Base-by-base conservation (phyloP, 441 rosid species). In the Erodium texanum region DNA sequence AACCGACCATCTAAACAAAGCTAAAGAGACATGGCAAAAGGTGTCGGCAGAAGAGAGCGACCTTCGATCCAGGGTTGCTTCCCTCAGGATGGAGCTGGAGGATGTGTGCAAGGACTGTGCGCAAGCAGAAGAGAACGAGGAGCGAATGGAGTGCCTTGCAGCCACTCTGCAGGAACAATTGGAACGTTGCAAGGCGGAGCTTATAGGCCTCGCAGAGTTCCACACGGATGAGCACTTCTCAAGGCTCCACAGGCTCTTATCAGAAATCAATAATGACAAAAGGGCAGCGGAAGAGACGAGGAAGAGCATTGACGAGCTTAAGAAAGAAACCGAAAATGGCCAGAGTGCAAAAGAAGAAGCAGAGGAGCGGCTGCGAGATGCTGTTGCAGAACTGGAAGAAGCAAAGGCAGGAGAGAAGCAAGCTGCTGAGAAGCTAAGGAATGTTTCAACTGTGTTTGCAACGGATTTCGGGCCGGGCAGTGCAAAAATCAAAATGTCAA, bases 331-430 rank as follows among this genome's bases (percentile, higher is more conserved):
- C 6, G 90, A 87, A 81, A 75, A 79, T 16, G 77, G 87, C n/a
- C 80, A 80, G 74, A 74, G 72, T 27, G 80, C 80, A 0, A 86
- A 87, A 29, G 90, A 86, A 74, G 96, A 89, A 74, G 88, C 90
- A 64, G 92, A 91, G 77, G 80, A 85, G 64, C 82, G 77, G 68
- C 79, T 91, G 75, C 82, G 68, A 75, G 78, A 81, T 24, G 96
- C 94, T 71, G 34, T 89, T 27, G 94, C 86, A 75, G 97, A 94
- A 78, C 96, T 79, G 0, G 97, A 94, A 76, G 97, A 80, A 77
- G 97, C 96, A 5, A 86, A 89, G 78, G 77, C 68, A 70, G 86
- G 92, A 0, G 96, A 89, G 82, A 48, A 71, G 19, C 78, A 75
- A 67, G 96, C 94, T 0, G 88, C 87, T 65, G 89, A 85, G 80